Evolutionary conservation across 2,329 filamentous ascomycete genomes (phyloP), one percentile per base, ranked within the genome.

Genomic region (Coleophoma cylindrospora): DNA sequence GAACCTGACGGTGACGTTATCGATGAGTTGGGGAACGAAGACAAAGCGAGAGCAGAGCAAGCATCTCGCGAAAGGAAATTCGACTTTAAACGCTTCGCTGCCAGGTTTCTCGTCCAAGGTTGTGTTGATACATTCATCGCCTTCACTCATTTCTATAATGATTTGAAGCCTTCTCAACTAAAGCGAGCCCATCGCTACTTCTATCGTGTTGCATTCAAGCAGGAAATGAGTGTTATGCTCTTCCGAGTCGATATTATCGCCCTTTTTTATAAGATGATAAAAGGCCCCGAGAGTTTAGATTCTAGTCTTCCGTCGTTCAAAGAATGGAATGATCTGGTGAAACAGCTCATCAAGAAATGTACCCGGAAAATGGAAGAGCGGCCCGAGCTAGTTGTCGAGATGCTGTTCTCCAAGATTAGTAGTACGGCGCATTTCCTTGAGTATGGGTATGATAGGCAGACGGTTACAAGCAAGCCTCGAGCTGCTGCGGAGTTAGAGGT

Each of bases 141-240:
- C 3, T 91, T 96, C 55, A 83, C 85, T 1, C 80, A 77, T 43
- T 92, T 84, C 69, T 96, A 95, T 69, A 78, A 76, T 38, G 94
- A 99, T 56, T 76, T 99, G 11, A 80, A 83, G 47, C 75, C 83
- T 2, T 76, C 83, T 36, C 94, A 99, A 65, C 74, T 97, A 36
- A 97, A 97, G 71, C 84, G 94, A 6, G 86, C 86, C 12, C 94
- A 97, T 70, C 86, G 94, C 7, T 99, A 92, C 67, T 91, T 99
- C 63, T 95, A 97, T 63, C 86, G 92, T 0, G 77, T 95, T 11
- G 91, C 91, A 0, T 97, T 97, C 74, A 99, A 97, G 70, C 88
- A 95, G 67, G 89, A 96, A 43, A 84, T 94, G 73, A 85, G 84
- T 50, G 85, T 96, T 19, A 81, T 96, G 71, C 76, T 99, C 1